Evolutionary conservation across 257 asterid genomes (phyloP), one percentile per base, ranked within the genome.

Genomic region (Nicotiana benthamiana): DNA sequence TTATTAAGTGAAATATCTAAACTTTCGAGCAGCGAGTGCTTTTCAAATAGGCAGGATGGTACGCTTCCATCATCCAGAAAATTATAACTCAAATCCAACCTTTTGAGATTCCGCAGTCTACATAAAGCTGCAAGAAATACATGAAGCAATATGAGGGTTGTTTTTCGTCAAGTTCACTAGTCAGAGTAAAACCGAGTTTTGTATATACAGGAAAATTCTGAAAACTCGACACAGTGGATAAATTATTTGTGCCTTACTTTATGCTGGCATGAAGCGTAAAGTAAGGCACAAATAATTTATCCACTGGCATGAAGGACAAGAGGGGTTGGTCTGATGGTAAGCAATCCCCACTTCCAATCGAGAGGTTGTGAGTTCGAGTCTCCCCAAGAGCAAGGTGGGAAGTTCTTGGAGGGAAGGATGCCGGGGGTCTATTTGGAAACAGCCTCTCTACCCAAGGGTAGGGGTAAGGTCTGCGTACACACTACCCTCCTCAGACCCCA

Each of bases 11-110:
- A 72, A 46, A 72, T 46, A 72, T 72, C 78, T 59, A 72, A 20
- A 72, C 78, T 72, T 48, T 46, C 78, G 24, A 72, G 60, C 40
- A 72, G 22, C 3, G 40, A 24, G 61, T 13, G 24, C 20, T 72
- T 46, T 72, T 46, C 78, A 46, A 72, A 72, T 13, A 72, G 78
- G 24, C 78, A 72, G 24, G 60, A 22, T 12, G 60, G 78, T 46
- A 72, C 48, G 78, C 60, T 72, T 22, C 78, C 60, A 46, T 72
- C 60, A 22, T 72, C 78, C 48, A 46, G 78, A 72, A 72, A 72
- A 48, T 72, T 72, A 72, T 72, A 57, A 13, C 78, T 72, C 60
- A 46, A 7, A 72, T 22, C 78, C 78, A 46, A 72, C 78, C 78
- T 72, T 46, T 46, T 72, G 60, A 72, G 36, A 72, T 72, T 72